Evolutionary conservation across 2,329 filamentous ascomycete species (phyloP).

Genomic region (Fusarium buharicum): DNA sequence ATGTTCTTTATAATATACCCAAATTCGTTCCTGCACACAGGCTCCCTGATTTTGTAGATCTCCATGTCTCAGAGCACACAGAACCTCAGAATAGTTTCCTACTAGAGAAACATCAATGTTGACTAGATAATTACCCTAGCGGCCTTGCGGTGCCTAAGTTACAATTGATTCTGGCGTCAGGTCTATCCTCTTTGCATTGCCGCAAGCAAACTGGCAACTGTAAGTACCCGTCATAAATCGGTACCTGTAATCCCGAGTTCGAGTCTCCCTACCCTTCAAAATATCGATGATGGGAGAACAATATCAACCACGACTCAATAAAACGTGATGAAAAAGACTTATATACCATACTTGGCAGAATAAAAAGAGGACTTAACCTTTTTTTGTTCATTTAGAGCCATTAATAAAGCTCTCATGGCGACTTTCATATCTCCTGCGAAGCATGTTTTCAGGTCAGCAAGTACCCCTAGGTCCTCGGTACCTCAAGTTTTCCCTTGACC

Average conservation of each 20-base stretch:
- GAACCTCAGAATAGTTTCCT: background rate
- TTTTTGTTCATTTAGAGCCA: too few species aligned
- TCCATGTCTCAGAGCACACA: background rate
- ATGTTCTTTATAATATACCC: conserved; percentile 16
- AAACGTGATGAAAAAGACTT: accelerated
- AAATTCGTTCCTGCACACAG: background rate
- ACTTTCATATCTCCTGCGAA: background rate
- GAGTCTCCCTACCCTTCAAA: background rate
- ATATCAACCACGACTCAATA: background rate
- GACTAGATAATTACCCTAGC: background rate
- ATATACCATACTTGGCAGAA: too few species aligned
- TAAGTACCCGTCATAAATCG: conserved; percentile 1
- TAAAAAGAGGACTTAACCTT: too few species aligned
- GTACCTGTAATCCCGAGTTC: conserved; percentile 1
- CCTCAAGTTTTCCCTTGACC: conserved; percentile 2
- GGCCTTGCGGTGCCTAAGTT: background rate
- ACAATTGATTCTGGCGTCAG: background rate
- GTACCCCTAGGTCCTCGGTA: conserved; percentile 6
- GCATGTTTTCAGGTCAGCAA: background rate
- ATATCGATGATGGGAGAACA: background rate
- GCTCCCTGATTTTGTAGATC: background rate
- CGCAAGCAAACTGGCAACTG: background rate
- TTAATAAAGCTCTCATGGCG: background rate
- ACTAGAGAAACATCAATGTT: background rate
- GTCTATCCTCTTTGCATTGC: conserved; percentile 10